Base-by-base conservation (phyloP, 306 rosid genomes). In the Chamaecrista fasciculata region DNA sequence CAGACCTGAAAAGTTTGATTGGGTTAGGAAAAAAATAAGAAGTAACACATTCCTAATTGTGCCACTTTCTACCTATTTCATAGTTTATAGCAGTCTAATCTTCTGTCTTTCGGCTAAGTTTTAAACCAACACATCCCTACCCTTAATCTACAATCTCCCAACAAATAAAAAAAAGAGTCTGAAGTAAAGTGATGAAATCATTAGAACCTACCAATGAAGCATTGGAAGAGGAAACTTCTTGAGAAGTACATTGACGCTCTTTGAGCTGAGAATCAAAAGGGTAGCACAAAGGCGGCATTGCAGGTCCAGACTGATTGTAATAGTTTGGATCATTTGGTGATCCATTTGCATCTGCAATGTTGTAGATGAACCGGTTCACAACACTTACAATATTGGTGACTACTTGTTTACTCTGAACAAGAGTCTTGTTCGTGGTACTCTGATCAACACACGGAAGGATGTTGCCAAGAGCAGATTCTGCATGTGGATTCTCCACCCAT, bases 381-480 rank as follows among this genome's bases (percentile, higher is more conserved):
- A 91, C 89, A 6, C 31, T 83, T 3, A 89, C 96, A 53, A 91
- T 89, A 51, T 85, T 87, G 10, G 72, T 85, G 69, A 85, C 73
- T 23, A 86, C 82, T 79, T 74, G 80, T 76, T 91, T 91, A 76
- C 97, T 91, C 85, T 89, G 97, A 46, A 62, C 70, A 9, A 91
- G 90, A 11, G 96, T 89, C 77, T 79, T 81, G 77, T 85, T 87
- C 49, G 97, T 91, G 36, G 97, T 91, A 72, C 72, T 77, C 74
- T 80, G 91, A 72, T 89, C 96, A 61, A 91, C 96, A 37, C 97
- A 91, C 0, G 97, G 97, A 67, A 91, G 96, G 73, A 91, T 82
- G 60, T 82, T 82, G 86, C 91, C 83, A 34, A 89, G 97, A 60
- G 96, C 91, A 16, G 96, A 86, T 79, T 86, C 94, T 23, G 97